phyloP scores from a whole-genome alignment of 2,329 filamentous ascomycete genomes.

The Escovopsis weberi region DNA sequence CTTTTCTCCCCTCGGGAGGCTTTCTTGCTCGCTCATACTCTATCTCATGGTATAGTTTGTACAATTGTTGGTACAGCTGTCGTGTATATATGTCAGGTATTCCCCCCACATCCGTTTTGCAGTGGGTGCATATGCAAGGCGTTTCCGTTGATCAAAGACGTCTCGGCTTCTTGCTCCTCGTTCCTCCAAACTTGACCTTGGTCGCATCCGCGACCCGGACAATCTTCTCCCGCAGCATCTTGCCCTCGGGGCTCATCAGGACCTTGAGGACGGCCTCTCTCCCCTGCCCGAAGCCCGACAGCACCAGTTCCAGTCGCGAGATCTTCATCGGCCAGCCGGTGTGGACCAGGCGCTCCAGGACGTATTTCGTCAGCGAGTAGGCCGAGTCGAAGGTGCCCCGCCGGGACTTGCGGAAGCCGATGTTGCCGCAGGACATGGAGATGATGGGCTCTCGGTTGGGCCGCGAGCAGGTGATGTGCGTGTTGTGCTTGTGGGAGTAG shows the following conservation, averaged over 20 bases:
- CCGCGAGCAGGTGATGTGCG: constrained; percentile 77
- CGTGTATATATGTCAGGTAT: neutral
- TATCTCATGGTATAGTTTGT: constrained; percentile 19
- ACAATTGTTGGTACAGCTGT: constrained; percentile 21
- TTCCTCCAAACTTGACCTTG: constrained; percentile 89
- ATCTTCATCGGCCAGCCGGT: constrained; percentile 65
- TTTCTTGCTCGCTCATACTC: constrained; percentile 5
- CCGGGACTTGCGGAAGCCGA: constrained; percentile 77
- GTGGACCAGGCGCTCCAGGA: constrained; percentile 74
- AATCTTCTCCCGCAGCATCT: constrained; percentile 58
- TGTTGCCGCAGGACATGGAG: constrained; percentile 67
- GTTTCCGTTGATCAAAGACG: constrained; percentile 38
- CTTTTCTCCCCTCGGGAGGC: neutral
- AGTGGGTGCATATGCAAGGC: neutral
- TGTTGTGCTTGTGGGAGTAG: constrained; percentile 84
- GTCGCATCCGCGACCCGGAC: constrained; percentile 72
- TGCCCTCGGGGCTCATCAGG: constrained; percentile 73
- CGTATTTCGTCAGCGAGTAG: constrained; percentile 76
- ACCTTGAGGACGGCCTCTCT: constrained; percentile 85
- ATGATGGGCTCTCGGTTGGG: constrained; percentile 69
- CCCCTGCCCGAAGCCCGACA: constrained; percentile 75
- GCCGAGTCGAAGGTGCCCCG: constrained; percentile 79
- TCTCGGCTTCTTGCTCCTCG: constrained; percentile 70
- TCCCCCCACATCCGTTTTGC: constrained; percentile 2
- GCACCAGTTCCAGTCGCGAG: constrained; percentile 59